phyloP scores from a whole-genome alignment of 441 rosid genomes.

The Erodium texanum region DNA sequence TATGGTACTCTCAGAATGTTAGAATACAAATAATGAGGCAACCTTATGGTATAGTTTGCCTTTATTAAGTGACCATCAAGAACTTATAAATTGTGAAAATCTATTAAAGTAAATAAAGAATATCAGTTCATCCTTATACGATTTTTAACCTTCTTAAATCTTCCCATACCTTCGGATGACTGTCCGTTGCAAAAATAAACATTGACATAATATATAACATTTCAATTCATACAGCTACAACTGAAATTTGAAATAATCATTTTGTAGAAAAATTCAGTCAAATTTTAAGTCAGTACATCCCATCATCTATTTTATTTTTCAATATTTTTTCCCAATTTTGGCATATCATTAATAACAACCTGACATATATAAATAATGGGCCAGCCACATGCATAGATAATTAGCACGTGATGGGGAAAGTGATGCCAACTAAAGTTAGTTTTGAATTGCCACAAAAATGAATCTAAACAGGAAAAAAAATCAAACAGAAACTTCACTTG shows the following conservation, averaged over 20 bases:
- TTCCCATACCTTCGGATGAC: no score
- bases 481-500: not conserved
- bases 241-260: no score
- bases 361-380: not conserved
- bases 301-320: not conserved
- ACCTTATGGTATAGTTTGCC: not conserved
- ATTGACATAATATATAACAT: no score
- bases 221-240: no score
- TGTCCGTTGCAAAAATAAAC: no score
- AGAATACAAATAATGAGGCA: not conserved
- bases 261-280: no score
- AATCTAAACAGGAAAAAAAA: not conserved
- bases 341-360: not conserved
- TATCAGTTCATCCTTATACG: not conserved
- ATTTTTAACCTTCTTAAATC: not conserved
- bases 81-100: not conserved
- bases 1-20: not conserved
- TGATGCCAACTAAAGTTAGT: not conserved
- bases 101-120: not conserved
- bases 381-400: not conserved
- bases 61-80: not conserved
- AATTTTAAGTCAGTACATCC: not conserved
- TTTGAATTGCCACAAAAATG: not conserved
- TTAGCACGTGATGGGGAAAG: not conserved
- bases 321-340: not conserved